Evolutionary conservation across 2,329 filamentous ascomycete genomes (phyloP).

Genomic region (Colletotrichum sp.): DNA sequence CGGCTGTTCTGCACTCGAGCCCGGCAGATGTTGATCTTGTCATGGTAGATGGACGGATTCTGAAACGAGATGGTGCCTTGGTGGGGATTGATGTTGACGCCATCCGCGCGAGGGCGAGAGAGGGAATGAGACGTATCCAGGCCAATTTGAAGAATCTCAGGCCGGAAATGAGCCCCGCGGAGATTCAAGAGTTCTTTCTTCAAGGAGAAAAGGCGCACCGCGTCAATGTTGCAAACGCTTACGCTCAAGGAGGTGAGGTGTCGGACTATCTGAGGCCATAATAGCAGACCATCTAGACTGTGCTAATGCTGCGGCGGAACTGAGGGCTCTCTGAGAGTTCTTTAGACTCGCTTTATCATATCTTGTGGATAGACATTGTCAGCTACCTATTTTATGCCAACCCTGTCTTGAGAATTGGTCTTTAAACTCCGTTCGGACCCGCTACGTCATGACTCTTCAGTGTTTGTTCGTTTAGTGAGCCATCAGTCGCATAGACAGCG

Average conservation of each 20-base stretch:
- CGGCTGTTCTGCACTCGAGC: not conserved
- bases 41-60: not conserved
- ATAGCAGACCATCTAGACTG: not conserved
- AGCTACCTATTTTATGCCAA: not conserved
- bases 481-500: not conserved
- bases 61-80: not conserved
- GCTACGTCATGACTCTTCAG: not conserved
- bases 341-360: not conserved
- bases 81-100: not conserved
- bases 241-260: not conserved
- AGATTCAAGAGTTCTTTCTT: not conserved
- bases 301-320: not conserved
- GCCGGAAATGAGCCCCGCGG: not conserved
- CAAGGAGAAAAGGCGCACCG: not conserved
- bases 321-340: not conserved
- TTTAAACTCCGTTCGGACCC: constrained; percentile 6
- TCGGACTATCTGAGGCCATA: not conserved
- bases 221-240: not conserved
- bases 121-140: not conserved
- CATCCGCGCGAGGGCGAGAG: not conserved
- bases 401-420: not conserved
- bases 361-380: not conserved
- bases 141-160: not conserved
- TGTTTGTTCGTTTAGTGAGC: constrained; percentile 15
- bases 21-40: not conserved